phyloP scores from a whole-genome alignment of 2,329 filamentous ascomycete species.

The Talaromyces sp. region DNA sequence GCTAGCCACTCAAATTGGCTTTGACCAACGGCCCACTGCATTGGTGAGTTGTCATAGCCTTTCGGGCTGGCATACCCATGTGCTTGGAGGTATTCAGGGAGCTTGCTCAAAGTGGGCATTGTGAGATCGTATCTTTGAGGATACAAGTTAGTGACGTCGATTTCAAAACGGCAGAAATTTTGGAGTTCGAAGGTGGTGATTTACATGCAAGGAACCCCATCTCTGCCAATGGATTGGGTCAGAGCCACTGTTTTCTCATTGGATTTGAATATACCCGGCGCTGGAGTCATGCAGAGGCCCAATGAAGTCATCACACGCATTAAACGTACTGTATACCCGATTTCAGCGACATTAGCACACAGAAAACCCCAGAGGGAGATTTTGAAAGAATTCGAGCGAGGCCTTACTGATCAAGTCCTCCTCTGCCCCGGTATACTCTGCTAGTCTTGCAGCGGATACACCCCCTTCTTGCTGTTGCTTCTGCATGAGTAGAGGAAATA shows the following conservation, averaged over 20 bases:
- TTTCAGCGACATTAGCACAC: too few species aligned
- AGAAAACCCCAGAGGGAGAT: too few species aligned
- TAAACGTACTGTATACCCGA: conserved; percentile 26
- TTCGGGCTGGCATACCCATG: conserved; percentile 31
- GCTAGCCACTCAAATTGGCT: conserved; percentile 40
- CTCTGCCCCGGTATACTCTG: conserved; percentile 32
- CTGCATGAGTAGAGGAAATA: conserved; percentile 32
- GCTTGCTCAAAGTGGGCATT: conserved; percentile 33
- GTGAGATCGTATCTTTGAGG: conserved; percentile 29
- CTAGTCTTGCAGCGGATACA: conserved; percentile 32
- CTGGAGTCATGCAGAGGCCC: conserved; percentile 27
- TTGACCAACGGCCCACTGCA: conserved; percentile 36
- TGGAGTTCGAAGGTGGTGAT: conserved; percentile 1
- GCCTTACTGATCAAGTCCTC: conserved; percentile 32
- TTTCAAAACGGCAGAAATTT: not conserved
- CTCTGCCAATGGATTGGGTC: conserved; percentile 31
- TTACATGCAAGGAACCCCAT: conserved; percentile 36
- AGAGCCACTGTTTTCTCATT: conserved; percentile 32
- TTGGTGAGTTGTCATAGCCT: conserved; percentile 33
- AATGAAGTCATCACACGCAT: conserved; percentile 36
- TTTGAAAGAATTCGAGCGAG: not conserved
- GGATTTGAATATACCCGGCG: conserved; percentile 26
- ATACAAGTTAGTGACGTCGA: not conserved
- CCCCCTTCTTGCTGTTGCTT: conserved; percentile 17
- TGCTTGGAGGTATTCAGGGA: conserved; percentile 34